Evolutionary conservation across 148 eudicot species (phyloP).

Genomic region (Hydrangea macrophylla): DNA sequence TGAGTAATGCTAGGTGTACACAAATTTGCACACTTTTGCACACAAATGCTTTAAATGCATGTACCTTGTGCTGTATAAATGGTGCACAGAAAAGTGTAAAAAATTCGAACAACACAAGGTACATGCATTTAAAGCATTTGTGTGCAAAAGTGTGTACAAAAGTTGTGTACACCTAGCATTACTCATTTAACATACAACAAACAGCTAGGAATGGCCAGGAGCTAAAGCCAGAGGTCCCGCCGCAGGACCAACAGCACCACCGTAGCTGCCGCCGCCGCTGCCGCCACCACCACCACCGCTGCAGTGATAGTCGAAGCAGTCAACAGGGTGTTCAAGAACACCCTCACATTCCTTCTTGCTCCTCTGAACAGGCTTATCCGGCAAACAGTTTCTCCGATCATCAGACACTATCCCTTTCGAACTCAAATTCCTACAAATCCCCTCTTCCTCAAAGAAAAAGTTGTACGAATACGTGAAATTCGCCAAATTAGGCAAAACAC

Average conservation of each 20-base stretch:
- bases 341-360: conserved; percentile 62
- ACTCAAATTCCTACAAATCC: conserved; percentile 44
- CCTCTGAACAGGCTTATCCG: conserved; percentile 56
- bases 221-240: background rate
- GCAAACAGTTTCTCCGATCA: conserved; percentile 66
- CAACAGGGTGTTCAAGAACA: conserved; percentile 48
- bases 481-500: conserved; percentile 46
- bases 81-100: too few relatives aligned
- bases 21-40: too few relatives aligned
- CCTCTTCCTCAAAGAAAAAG: conserved; percentile 67
- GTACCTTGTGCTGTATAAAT: too few relatives aligned
- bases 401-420: conserved; percentile 41
- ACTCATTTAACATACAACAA: background rate
- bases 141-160: too few relatives aligned
- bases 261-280: background rate
- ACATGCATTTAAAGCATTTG: too few relatives aligned
- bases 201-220: conserved; percentile 2
- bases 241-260: too few relatives aligned
- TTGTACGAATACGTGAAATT: conserved; percentile 62
- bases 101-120: too few relatives aligned
- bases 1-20: too few relatives aligned
- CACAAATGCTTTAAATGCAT: too few relatives aligned
- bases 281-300: background rate
- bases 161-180: too few relatives aligned
- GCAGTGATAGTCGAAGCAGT: conserved; percentile 41